Conservation (phyloP, 2,329 filamentous ascomycete genomes). For the Escovopsis sp. region DNA sequence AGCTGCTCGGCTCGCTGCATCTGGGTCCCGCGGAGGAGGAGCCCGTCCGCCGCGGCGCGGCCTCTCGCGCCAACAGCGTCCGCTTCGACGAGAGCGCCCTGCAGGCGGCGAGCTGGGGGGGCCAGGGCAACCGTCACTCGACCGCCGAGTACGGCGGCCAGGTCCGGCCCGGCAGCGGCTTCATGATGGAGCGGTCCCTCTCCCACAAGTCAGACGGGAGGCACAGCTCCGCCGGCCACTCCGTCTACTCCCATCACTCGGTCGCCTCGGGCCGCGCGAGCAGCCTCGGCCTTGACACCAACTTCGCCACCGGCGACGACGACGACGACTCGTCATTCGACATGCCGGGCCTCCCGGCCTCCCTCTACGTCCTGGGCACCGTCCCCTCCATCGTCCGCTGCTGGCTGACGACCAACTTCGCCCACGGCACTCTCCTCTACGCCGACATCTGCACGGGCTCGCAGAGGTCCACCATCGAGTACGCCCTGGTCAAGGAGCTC, state of each 20-base stretch:
- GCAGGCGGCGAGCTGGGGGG: slow-evolving; percentile 69
- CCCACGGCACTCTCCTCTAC: slow-evolving; percentile 76
- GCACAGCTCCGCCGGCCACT: slow-evolving; percentile 85
- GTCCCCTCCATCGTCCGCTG: slow-evolving; percentile 91
- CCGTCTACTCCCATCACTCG: slow-evolving; percentile 52
- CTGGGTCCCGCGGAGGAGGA: slow-evolving; percentile 72
- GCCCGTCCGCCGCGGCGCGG: slow-evolving; percentile 66
- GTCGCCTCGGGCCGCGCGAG: slow-evolving; percentile 67
- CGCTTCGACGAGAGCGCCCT: slow-evolving; percentile 93
- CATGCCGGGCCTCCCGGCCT: slow-evolving; percentile 62
- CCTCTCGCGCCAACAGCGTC: slow-evolving; percentile 90
- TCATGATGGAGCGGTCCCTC: slow-evolving; percentile 80
- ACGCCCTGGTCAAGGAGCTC: slow-evolving; percentile 58
- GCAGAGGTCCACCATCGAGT: slow-evolving; percentile 69
- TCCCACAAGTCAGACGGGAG: slow-evolving; percentile 95
- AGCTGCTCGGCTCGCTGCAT: slow-evolving; percentile 64
- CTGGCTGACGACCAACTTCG: slow-evolving; percentile 84
- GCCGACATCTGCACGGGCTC: slow-evolving; percentile 87
- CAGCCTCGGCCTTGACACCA: slow-evolving; percentile 70
- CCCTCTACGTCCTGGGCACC: slow-evolving; percentile 70
- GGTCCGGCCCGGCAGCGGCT: slow-evolving; percentile 60
- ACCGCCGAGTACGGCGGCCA: slow-evolving; percentile 59
- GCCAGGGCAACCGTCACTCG: slow-evolving; percentile 64
- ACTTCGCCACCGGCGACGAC: slow-evolving; percentile 44
- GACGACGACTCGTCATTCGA: slow-evolving; percentile 56